phyloP scores from a whole-genome alignment of 78 protist genomes.

The Dictyostelium brefeldianum region DNA sequence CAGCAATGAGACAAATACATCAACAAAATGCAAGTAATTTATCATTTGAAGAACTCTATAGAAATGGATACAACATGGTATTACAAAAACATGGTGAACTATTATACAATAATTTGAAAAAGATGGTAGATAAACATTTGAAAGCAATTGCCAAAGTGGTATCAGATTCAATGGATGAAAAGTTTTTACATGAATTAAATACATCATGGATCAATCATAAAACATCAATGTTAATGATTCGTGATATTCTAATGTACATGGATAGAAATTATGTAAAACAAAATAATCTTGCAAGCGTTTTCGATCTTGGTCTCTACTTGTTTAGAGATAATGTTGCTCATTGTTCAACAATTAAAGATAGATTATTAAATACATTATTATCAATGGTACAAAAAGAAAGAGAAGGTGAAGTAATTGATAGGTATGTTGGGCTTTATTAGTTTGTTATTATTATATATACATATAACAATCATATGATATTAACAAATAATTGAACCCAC shows the following conservation, averaged over 20 bases:
- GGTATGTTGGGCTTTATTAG: conserved; percentile 19
- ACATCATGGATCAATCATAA: conserved; percentile 89
- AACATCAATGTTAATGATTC: conserved; percentile 91
- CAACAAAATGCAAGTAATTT: conserved; percentile 90
- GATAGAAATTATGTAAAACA: conserved; percentile 89
- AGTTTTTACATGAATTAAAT: conserved; percentile 70
- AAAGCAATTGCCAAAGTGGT: conserved; percentile 56
- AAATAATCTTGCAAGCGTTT: conserved; percentile 80
- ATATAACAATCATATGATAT: background rate
- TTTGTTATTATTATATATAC: background rate
- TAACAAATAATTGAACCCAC: background rate
- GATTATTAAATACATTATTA: conserved; percentile 73
- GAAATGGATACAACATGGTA: conserved; percentile 95
- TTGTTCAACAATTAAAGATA: conserved; percentile 64
- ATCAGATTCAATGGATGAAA: conserved; percentile 64
- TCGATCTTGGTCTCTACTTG: conserved; percentile 87
- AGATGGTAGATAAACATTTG: conserved; percentile 83
- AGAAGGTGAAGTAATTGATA: conserved; percentile 83
- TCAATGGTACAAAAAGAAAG: conserved; percentile 87
- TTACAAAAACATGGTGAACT: conserved; percentile 91
- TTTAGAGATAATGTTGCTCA: conserved; percentile 87
- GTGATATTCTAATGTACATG: conserved; percentile 97
- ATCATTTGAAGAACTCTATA: conserved; percentile 93
- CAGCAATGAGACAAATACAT: conserved; percentile 89
- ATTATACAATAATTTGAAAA: conserved; percentile 87